Evolutionary conservation across 306 rosid species (phyloP), one percentile per base, ranked within the genome.

Genomic region (Corylus americana): DNA sequence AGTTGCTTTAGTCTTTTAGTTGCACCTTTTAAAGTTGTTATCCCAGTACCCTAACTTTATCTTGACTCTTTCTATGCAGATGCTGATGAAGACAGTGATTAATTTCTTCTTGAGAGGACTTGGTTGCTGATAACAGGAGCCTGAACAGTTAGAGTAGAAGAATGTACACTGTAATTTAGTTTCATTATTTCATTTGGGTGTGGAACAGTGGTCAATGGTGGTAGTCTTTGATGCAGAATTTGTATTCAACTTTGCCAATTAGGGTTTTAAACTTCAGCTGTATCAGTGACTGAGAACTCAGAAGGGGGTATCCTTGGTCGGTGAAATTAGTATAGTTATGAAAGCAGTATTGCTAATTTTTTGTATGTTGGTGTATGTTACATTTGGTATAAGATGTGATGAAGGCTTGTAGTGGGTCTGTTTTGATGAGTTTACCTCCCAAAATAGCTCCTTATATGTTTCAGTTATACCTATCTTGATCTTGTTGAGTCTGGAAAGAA

Each of bases 71-170:
- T 76, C 31, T 74, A 22, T 73, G 87, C 93, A 91, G 95, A 87
- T 73, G 84, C 76, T 12, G 92, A 84, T 61, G 91, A 90, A 22
- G 95, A 87, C 88, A 89, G 92, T 70, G 95, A 91, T 79, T 91
- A 76, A 82, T 71, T 57, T 35, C 17, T 42, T 74, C 74, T 18
- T 29, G 37, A 62, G 61, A 53, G 12, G 67, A 68, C 76, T 44
- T 49, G 48, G 78, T 75, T 50, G n/a, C 74, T 55, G 49, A 74
- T 50, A 59, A 42, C 64, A 69, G 80, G 79, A 67, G 67, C 75
- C 54, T 16, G 39, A 71, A 55, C 77, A 67, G 71, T 75, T 76
- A 55, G 70, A 77, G 57, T 82, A 71, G 61, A 77, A 54, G 49
- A 70, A 55, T 86, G 82, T 83, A 78, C 79, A 73, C 55, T 83